Conservation (phyloP, 139 green algal species). For the Closterium sp. region DNA sequence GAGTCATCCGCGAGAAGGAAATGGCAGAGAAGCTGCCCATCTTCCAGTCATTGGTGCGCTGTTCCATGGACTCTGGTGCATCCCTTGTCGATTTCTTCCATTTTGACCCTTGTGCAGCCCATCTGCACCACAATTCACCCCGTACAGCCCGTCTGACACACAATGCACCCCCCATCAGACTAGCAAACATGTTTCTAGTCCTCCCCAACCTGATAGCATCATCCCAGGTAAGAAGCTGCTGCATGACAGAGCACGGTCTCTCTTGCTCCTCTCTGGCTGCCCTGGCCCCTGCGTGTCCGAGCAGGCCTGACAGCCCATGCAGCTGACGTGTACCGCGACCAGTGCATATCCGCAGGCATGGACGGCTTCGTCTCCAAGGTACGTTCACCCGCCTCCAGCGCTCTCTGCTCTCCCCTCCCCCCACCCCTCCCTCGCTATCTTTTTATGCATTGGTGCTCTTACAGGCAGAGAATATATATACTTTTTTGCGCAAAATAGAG, state of each 20-base stretch:
- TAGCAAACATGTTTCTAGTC: too few species aligned
- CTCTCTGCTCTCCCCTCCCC: neutral
- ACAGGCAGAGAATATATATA: too few species aligned
- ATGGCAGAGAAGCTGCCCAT: neutral
- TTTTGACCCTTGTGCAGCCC: neutral
- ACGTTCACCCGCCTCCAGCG: neutral
- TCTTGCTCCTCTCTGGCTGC: too few species aligned
- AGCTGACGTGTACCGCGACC: neutral
- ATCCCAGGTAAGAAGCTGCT: neutral
- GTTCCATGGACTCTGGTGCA: too few species aligned
- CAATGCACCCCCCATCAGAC: too few species aligned
- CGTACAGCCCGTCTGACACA: neutral
- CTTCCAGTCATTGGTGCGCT: conserved; percentile 35
- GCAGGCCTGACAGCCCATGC: conserved; percentile 29
- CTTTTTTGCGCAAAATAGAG: neutral
- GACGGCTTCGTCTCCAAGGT: conserved; percentile 41
- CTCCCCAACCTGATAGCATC: neutral
- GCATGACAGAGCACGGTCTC: neutral
- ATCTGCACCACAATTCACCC: neutral
- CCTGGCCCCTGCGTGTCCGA: neutral
- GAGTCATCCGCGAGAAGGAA: conserved; percentile 21
- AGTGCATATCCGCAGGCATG: conserved; percentile 35
- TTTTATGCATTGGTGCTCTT: neutral
- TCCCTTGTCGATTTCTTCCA: too few species aligned
- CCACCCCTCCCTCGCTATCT: neutral